Evolutionary conservation across 257 asterid species (phyloP), one percentile per base, ranked within the genome.

Genomic region (Ocimum tenuiflorum): DNA sequence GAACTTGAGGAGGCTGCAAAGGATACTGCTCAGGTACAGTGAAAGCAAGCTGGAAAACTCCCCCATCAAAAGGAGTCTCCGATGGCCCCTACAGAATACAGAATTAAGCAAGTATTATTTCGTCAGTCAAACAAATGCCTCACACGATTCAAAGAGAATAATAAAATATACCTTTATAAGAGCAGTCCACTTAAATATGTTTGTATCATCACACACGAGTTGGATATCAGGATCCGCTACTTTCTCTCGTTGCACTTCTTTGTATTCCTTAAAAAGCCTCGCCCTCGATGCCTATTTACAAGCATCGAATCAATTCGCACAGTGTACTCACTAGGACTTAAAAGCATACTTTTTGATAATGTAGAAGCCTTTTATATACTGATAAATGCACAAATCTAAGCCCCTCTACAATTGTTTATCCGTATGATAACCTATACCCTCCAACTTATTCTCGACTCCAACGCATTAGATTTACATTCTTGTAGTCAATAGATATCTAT

Each of bases 21-120:
- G 99, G 97, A 80, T 94, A 94, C 81, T 86, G 97, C 86, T 94
- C 97, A 2, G 97, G 97, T 14, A 94, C 96, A n/a, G 97, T 78
- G 73, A 94, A 83, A 3, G 96, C 95, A 45, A 94, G 95, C 89
- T 90, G 99, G 80, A 94, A 94, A 74, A 94, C 86, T 61, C 99
- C 99, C 66, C 96, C 97, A 49, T 90, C 99, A 60, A 64, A 94
- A 31, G 99, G 99, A 72, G 99, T 94, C 81, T 86, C 99, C 2
- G 97, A 83, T 18, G 99, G 97, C 36, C 99, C 99, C 97, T 94
- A 59, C 54, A 66, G 33, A 76, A 45, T 51, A 75, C 42, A 70
- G 47, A 36, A 64, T 56, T 31, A 68, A 65, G 27, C 72, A 71
- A 59, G 65, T 29, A 19, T 8, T 23, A 24, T 33, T n/a, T 14